These are phyloP conservation scores for Pyrenophora teres DNA, from an alignment of 2,329 filamentous ascomycete species.

Conservation along the genomic window DNA sequence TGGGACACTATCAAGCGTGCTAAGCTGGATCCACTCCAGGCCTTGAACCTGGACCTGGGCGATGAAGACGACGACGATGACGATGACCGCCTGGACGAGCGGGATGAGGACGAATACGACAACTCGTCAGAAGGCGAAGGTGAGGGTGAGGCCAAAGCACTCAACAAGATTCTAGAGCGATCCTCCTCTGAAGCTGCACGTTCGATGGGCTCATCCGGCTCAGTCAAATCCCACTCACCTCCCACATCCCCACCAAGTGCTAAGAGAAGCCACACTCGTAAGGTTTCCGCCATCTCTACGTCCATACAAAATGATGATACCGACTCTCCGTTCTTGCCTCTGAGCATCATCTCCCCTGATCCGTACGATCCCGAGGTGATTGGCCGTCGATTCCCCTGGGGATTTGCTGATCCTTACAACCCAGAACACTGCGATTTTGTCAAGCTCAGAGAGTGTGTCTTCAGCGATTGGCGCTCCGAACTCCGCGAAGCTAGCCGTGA, in stretches of 20 bases:
- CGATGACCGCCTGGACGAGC: constrained; percentile 56
- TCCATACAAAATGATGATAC: constrained; percentile 46
- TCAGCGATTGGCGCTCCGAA: constrained; percentile 90
- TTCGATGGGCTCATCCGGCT: constrained; percentile 40
- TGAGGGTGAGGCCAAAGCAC: constrained; percentile 40
- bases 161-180: constrained; percentile 47
- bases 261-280: constrained; percentile 46
- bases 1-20: constrained; percentile 86
- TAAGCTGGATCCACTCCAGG: constrained; percentile 85
- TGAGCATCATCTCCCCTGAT: constrained; percentile 94
- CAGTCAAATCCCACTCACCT: constrained; percentile 37
- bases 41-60: constrained; percentile 79
- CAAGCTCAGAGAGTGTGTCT: constrained; percentile 87
- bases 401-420: constrained; percentile 92
- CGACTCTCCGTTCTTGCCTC: constrained; percentile 72
- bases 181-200: constrained; percentile 45
- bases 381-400: constrained; percentile 93
- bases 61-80: constrained; percentile 63
- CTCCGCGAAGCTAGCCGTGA: constrained; percentile 88
- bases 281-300: constrained; percentile 48
- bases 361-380: constrained; percentile 79
- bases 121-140: constrained; percentile 43
- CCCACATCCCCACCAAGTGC: constrained; percentile 42
- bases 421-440: constrained; percentile 91
- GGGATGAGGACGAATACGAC: constrained; percentile 55